These are phyloP conservation scores for Lactarius quietus DNA, from an alignment of 768 basidiomycete genomes.

Conservation along the genomic window DNA sequence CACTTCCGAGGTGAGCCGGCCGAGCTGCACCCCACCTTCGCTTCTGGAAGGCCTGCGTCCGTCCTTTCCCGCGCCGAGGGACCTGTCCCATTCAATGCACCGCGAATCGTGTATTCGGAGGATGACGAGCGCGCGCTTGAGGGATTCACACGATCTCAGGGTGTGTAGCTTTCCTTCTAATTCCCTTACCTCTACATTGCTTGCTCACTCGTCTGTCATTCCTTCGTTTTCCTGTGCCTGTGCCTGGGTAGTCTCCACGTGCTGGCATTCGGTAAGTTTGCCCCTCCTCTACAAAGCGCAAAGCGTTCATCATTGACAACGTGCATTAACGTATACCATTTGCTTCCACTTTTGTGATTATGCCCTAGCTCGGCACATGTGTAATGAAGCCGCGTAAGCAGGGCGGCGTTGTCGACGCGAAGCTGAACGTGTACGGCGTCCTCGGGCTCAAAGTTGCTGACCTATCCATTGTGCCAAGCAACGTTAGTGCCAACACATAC, in stretches of 20 bases:
- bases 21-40: constrained; percentile 33
- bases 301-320: too few species aligned
- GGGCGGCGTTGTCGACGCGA: constrained; percentile 59
- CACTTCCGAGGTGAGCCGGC: constrained; percentile 37
- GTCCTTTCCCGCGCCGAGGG: constrained; percentile 16
- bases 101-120: constrained; percentile 34
- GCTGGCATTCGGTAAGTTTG: constrained; percentile 35
- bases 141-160: constrained; percentile 27
- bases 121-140: constrained; percentile 38
- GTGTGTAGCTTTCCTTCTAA: background rate
- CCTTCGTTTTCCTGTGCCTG: background rate
- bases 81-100: constrained; percentile 30
- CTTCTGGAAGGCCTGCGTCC: constrained; percentile 31
- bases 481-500: too few species aligned
- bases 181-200: background rate
- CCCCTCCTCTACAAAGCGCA: too few species aligned
- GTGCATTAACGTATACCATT: background rate
- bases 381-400: constrained; percentile 61
- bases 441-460: constrained; percentile 54
- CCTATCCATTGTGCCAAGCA: too few species aligned
- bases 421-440: constrained; percentile 61
- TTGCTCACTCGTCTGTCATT: background rate
- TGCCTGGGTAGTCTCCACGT: constrained; percentile 33
- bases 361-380: constrained; percentile 54
- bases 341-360: background rate